Conservation (phyloP, 2,329 filamentous ascomycete genomes). For the Venturia oleaginea region DNA sequence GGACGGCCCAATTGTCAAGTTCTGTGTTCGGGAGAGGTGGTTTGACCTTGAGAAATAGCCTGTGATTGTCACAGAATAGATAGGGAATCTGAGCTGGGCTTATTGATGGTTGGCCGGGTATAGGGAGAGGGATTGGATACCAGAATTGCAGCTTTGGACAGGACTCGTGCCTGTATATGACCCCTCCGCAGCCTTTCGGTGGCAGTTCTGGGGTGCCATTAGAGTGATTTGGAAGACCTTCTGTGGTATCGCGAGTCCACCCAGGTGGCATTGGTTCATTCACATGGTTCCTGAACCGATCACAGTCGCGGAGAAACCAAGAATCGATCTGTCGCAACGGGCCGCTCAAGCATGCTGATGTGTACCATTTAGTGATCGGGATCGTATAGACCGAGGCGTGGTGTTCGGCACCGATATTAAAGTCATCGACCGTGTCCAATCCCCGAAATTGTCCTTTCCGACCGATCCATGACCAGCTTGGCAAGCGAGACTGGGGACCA, state of each 20-base stretch:
- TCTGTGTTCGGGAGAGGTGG: neutral
- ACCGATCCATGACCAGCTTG: conserved; percentile 13
- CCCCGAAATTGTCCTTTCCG: conserved; percentile 6
- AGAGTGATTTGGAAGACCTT: too few relatives aligned
- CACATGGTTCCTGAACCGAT: neutral
- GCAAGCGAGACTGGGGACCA: neutral
- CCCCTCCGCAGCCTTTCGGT: neutral
- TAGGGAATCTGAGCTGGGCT: neutral
- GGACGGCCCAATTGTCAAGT: too few relatives aligned
- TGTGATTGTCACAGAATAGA: neutral
- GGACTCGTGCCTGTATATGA: neutral
- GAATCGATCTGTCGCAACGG: neutral
- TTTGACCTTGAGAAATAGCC: neutral
- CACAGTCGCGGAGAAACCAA: neutral
- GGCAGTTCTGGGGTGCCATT: neutral
- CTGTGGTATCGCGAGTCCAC: neutral
- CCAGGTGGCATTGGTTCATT: neutral
- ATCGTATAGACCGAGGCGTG: neutral
- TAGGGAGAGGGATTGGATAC: neutral
- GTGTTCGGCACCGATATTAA: neutral
- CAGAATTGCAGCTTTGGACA: neutral
- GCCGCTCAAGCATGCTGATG: neutral
- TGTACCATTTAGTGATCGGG: conserved; percentile 9
- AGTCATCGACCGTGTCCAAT: neutral
- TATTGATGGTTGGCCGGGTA: neutral